phyloP scores from a whole-genome alignment of 2,329 filamentous ascomycete species.

The Hypoxylon sp. region DNA sequence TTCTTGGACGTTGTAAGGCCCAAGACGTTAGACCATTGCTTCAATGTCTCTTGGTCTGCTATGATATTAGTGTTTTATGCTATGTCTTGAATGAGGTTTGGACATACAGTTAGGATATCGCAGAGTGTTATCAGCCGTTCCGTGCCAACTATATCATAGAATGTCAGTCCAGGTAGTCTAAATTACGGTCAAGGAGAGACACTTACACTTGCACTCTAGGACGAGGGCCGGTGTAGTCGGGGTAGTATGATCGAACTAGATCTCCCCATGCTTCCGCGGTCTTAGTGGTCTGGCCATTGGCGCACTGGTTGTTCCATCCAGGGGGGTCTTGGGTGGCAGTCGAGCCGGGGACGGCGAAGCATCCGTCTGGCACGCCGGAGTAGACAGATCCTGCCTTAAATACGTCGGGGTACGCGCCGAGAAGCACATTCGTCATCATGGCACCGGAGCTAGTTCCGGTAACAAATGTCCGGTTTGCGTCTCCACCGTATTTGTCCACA shows the following conservation, averaged over 20 bases:
- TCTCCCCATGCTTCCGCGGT: slow-evolving; percentile 61
- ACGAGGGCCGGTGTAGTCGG: slow-evolving; percentile 62
- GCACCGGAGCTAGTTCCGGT: slow-evolving; percentile 54
- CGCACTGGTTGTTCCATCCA: slow-evolving; percentile 70
- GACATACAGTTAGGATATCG: slow-evolving; percentile 57
- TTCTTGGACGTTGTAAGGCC: slow-evolving; percentile 55
- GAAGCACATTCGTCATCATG: slow-evolving; percentile 58
- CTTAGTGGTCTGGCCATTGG: slow-evolving; percentile 63
- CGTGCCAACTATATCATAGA: slow-evolving; percentile 59
- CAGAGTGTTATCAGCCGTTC: slow-evolving; percentile 59
- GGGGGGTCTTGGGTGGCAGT: slow-evolving; percentile 58
- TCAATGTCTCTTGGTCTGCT: slow-evolving; percentile 58
- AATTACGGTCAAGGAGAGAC: slow-evolving; percentile 11
- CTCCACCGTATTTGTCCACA: slow-evolving; percentile 54
- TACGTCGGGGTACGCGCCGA: slow-evolving; percentile 65
- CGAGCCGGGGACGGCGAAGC: slow-evolving; percentile 53
- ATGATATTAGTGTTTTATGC: slow-evolving; percentile 28
- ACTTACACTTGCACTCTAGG: slow-evolving; percentile 59
- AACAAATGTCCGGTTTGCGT: slow-evolving; percentile 50
- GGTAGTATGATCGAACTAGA: slow-evolving; percentile 63
- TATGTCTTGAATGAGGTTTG: neutral
- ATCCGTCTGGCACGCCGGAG: slow-evolving; percentile 62
- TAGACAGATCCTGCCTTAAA: slow-evolving; percentile 63
- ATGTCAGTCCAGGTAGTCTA: neutral
- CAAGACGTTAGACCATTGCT: slow-evolving; percentile 65